Percentiles rank a stretch among this genome's conserved stretches.
phyloP scores from a whole-genome alignment of 768 basidiomycete genomes.

The Lentinula guzmanii region DNA sequence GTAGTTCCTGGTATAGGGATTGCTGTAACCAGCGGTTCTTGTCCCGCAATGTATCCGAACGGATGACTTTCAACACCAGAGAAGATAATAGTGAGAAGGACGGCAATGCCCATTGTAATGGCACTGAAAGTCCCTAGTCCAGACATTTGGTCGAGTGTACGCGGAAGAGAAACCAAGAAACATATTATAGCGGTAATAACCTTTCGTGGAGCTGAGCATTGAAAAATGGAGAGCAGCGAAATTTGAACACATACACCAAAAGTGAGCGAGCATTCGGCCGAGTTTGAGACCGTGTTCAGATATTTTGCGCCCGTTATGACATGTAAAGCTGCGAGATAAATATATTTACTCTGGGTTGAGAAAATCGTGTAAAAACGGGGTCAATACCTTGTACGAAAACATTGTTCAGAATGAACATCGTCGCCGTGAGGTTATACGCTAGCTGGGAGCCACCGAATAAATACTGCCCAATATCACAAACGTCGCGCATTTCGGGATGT shows the following conservation, averaged over 20 bases:
- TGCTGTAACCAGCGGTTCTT: constrained; percentile 29
- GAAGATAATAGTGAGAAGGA: constrained; percentile 36
- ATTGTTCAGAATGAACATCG: constrained; percentile 52
- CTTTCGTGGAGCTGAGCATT: background rate
- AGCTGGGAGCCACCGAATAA: constrained; percentile 40
- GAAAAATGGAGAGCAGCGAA: background rate
- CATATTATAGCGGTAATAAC: constrained; percentile 29
- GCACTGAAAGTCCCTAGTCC: constrained; percentile 33
- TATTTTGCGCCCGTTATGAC: constrained; percentile 40
- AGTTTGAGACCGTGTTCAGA: constrained; percentile 38
- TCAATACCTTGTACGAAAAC: constrained; percentile 43
- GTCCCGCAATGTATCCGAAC: constrained; percentile 28
- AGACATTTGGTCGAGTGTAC: constrained; percentile 36
- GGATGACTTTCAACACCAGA: constrained; percentile 35
- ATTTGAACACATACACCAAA: constrained; percentile 17
- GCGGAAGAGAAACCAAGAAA: constrained; percentile 36
- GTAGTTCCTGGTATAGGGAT: constrained; percentile 31
- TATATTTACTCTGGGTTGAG: background rate
- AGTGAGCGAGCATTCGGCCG: constrained; percentile 32
- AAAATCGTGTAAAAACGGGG: background rate
- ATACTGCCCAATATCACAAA: constrained; percentile 44
- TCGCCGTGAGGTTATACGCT: constrained; percentile 43
- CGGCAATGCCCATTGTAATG: constrained; percentile 40
- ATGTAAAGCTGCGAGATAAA: constrained; percentile 27
- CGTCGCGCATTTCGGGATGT: constrained; percentile 42